phyloP scores from a whole-genome alignment of 2,329 filamentous ascomycete species.

The Rutstroemia sp. region DNA sequence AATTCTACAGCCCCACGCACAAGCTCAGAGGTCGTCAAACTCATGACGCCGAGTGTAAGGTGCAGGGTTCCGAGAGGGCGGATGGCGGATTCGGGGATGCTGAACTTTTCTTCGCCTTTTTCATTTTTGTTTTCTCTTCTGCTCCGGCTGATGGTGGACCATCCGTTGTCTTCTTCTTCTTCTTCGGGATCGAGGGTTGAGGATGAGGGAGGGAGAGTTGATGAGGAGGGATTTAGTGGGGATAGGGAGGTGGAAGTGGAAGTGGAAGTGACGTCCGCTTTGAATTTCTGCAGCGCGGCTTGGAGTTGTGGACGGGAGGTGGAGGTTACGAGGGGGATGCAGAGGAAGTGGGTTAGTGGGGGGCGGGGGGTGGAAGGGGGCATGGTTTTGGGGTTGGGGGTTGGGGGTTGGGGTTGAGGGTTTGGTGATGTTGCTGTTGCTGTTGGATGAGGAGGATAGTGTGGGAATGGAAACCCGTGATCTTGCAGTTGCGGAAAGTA shows the following conservation, averaged over 20 bases:
- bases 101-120: too few species aligned
- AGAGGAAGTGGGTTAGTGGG: constrained; percentile 65
- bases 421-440: not conserved
- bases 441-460: too few species aligned
- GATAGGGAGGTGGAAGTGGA: not conserved
- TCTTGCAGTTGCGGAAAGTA: too few species aligned
- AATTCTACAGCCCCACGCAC: constrained; percentile 39
- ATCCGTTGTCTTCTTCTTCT: not conserved
- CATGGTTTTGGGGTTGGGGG: constrained; percentile 4
- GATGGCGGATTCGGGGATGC: constrained; percentile 58
- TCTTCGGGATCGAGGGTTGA: not conserved
- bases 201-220: too few species aligned
- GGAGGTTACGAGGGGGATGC: constrained; percentile 61
- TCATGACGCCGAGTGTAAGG: constrained; percentile 82
- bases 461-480: too few species aligned
- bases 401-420: not conserved
- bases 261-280: not conserved
- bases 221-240: not conserved
- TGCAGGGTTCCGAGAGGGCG: constrained; percentile 76
- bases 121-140: too few species aligned
- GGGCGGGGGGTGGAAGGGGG: constrained; percentile 24
- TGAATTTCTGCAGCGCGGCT: constrained; percentile 34
- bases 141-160: not conserved
- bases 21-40: constrained; percentile 45
- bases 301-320: constrained; percentile 57